Evolutionary conservation across 176 grass and related monocot genomes (phyloP).

Genomic region (Cenchrus americanus): DNA sequence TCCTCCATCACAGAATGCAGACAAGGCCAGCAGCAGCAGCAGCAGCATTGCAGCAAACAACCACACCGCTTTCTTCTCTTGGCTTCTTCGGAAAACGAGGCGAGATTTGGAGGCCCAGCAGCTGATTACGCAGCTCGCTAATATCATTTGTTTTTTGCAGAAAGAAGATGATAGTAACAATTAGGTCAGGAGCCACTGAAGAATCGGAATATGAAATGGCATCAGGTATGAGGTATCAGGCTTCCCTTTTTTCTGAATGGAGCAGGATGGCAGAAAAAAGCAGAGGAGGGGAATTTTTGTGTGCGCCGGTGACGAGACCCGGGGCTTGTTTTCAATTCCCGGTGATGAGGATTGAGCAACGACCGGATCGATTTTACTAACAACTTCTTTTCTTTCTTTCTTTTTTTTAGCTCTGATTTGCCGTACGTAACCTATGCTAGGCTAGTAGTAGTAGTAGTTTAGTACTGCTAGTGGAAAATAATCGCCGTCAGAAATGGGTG

Average conservation of each 20-base stretch:
- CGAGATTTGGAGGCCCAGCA: slow-evolving; percentile 12
- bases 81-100: slow-evolving; percentile 4
- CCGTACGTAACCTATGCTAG: not conserved
- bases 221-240: slow-evolving; percentile 2
- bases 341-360: slow-evolving; percentile 40
- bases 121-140: not conserved
- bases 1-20: not conserved
- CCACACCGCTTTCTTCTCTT: not conserved
- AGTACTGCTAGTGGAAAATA: not conserved
- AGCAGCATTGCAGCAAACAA: not conserved
- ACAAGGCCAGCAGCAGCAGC: not conserved
- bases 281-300: not conserved
- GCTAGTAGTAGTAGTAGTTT: not conserved
- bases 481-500: not conserved
- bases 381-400: not conserved
- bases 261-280: not conserved
- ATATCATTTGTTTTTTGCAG: not conserved
- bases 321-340: slow-evolving; percentile 21
- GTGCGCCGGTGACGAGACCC: slow-evolving; percentile 21
- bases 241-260: not conserved
- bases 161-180: not conserved
- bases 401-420: not conserved
- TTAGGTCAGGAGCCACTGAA: not conserved
- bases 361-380: slow-evolving; percentile 7
- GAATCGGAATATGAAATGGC: not conserved